Evolutionary conservation across 1,284 basidiomycete genomes (phyloP).

Genomic region (Cutaneotrichosporon dermatis): DNA sequence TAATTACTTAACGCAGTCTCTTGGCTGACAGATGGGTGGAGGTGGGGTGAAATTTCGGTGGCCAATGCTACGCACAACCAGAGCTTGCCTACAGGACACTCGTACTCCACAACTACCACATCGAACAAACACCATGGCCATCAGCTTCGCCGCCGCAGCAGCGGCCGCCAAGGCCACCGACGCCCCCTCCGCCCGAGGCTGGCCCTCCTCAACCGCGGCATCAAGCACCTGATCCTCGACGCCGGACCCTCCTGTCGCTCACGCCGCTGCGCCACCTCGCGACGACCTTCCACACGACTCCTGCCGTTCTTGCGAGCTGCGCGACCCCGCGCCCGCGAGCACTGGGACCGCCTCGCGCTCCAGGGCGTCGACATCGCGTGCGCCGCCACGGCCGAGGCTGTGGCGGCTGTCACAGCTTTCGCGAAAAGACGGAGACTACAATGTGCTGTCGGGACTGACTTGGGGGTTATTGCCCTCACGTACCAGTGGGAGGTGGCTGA

Average conservation of each 20-base stretch:
- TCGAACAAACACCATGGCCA: not conserved
- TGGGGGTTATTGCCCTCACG: conserved; percentile 85
- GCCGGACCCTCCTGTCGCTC: conserved; percentile 83
- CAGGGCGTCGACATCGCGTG: conserved; percentile 67
- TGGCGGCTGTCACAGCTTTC: conserved; percentile 78
- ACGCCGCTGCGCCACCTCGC: conserved; percentile 80
- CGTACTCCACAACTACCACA: no score
- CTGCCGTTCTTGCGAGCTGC: conserved; percentile 84
- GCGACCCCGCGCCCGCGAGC: conserved; percentile 80
- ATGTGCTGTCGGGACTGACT: conserved; percentile 88
- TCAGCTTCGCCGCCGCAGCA: not conserved
- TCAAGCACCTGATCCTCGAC: conserved; percentile 82
- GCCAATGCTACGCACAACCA: no score
- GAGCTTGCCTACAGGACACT: no score
- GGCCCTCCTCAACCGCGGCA: conserved; percentile 14
- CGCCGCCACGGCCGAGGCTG: conserved; percentile 65
- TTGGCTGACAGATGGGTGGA: no score
- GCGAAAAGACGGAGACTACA: conserved; percentile 98
- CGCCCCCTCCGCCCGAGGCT: not conserved
- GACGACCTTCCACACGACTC: conserved; percentile 75
- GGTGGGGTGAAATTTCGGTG: no score
- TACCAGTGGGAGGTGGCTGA: conserved; percentile 64
- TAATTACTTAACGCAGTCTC: no score
- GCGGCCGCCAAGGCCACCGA: not conserved
- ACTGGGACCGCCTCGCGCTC: conserved; percentile 64